These are phyloP conservation scores for Metarhizium anisopliae DNA, from an alignment of 2,329 filamentous ascomycete genomes.

Conservation along the genomic window DNA sequence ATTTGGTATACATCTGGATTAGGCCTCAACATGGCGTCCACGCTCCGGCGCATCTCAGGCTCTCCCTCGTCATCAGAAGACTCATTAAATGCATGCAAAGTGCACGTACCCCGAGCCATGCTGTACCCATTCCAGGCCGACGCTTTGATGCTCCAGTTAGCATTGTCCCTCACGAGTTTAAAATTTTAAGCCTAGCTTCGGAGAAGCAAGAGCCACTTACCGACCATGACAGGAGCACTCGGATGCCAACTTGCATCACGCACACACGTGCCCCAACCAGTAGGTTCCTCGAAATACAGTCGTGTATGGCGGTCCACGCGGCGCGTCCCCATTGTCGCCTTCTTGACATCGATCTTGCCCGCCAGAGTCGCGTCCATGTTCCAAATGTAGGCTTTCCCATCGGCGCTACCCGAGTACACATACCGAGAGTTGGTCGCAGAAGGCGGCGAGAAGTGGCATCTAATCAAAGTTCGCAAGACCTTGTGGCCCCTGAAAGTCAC, in stretches of 20 bases:
- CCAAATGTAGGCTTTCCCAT: slow-evolving; percentile 85
- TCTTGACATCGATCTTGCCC: slow-evolving; percentile 66
- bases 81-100: slow-evolving; percentile 71
- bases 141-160: slow-evolving; percentile 36
- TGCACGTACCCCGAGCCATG: slow-evolving; percentile 64
- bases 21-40: slow-evolving; percentile 49
- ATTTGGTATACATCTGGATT: slow-evolving; percentile 16
- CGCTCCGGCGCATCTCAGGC: slow-evolving; percentile 43
- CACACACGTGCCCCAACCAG: slow-evolving; percentile 67
- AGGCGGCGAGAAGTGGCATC: slow-evolving; percentile 90
- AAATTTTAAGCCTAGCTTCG: too few relatives aligned
- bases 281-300: slow-evolving; percentile 46
- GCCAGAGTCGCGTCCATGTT: slow-evolving; percentile 86
- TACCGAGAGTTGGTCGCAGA: slow-evolving; percentile 81
- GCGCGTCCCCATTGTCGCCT: slow-evolving; percentile 56
- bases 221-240: slow-evolving; percentile 66
- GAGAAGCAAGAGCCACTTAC: slow-evolving; percentile 28
- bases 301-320: slow-evolving; percentile 45
- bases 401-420: slow-evolving; percentile 84
- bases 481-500: slow-evolving; percentile 90
- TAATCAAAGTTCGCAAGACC: slow-evolving; percentile 81
- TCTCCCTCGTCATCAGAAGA: slow-evolving; percentile 54
- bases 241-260: slow-evolving; percentile 90
- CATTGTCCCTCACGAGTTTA: too few relatives aligned
- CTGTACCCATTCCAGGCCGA: slow-evolving; percentile 77